Conservation (phyloP, 2,329 filamentous ascomycete species). For the Fusarium torulosum region DNA sequence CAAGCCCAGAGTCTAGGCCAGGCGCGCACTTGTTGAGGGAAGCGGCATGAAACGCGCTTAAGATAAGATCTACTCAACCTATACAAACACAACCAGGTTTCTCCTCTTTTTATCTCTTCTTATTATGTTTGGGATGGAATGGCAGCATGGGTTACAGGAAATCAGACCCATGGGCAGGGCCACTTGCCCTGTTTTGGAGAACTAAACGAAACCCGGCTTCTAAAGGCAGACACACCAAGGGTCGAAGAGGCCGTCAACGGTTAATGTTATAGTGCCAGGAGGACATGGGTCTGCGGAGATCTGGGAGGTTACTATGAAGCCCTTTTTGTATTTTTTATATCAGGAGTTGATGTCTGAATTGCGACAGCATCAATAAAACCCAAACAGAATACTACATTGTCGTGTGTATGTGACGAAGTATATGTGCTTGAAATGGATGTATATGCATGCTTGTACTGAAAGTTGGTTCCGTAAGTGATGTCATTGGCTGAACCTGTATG, state of each 20-base stretch:
- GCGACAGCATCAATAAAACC: constrained; percentile 23
- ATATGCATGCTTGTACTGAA: background rate
- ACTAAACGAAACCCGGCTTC: constrained; percentile 12
- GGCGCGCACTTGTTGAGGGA: constrained; percentile 12
- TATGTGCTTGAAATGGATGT: background rate
- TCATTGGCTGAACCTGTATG: background rate
- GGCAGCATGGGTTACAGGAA: constrained; percentile 31
- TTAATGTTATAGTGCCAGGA: constrained; percentile 14
- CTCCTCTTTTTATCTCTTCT: constrained; percentile 28
- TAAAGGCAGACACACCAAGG: constrained; percentile 11
- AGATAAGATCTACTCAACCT: constrained; percentile 27
- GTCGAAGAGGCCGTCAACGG: constrained; percentile 3
- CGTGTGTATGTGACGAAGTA: background rate
- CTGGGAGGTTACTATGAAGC: constrained; percentile 23
- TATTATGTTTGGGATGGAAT: constrained; percentile 26
- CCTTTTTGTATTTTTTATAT: constrained; percentile 44
- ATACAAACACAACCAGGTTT: constrained; percentile 13
- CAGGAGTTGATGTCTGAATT: constrained; percentile 30
- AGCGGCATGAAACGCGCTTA: constrained; percentile 32
- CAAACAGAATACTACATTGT: constrained; percentile 14
- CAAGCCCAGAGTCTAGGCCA: constrained; percentile 15
- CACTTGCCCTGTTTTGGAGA: constrained; percentile 38
- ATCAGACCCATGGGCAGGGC: constrained; percentile 5
- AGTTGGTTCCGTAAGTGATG: background rate
- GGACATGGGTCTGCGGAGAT: constrained; percentile 22